Evolutionary conservation across 2,329 filamentous ascomycete genomes (phyloP).

Genomic region (Curvularia verruculosa): DNA sequence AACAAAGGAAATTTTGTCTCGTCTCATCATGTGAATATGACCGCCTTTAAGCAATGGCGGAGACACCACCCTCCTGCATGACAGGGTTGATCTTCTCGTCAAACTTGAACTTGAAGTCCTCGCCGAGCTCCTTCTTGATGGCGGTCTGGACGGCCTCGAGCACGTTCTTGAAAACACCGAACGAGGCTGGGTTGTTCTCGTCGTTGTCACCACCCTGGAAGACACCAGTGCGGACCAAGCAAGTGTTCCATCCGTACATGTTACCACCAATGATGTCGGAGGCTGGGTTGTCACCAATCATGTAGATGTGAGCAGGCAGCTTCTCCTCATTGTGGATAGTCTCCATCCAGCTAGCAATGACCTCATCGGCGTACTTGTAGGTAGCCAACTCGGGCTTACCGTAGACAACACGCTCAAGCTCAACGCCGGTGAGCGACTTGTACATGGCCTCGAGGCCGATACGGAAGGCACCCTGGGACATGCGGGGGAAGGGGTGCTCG

Average conservation of each 20-base stretch:
- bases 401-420: constrained; percentile 77
- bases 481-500: constrained; percentile 66
- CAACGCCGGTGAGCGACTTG: constrained; percentile 70
- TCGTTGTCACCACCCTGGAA: constrained; percentile 80
- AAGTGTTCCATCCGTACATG: constrained; percentile 84
- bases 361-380: constrained; percentile 80
- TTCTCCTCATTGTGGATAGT: constrained; percentile 74
- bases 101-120: constrained; percentile 76
- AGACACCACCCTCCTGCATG: constrained; percentile 59
- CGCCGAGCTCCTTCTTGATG: constrained; percentile 71
- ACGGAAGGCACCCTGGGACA: constrained; percentile 77
- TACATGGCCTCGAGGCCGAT: constrained; percentile 77
- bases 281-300: constrained; percentile 77
- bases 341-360: constrained; percentile 76
- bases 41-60: constrained; percentile 59
- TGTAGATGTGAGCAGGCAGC: constrained; percentile 73
- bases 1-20: constrained; percentile 3
- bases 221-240: constrained; percentile 76
- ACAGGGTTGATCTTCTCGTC: constrained; percentile 74
- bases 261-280: constrained; percentile 78
- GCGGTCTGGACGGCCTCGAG: constrained; percentile 72
- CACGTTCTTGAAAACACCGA: constrained; percentile 76
- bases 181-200: constrained; percentile 76
- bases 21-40: neutral
- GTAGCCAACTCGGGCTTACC: constrained; percentile 76